Evolutionary conservation across 2,329 filamentous ascomycete genomes (phyloP).

Genomic region (Ophiosphaerella narmari): DNA sequence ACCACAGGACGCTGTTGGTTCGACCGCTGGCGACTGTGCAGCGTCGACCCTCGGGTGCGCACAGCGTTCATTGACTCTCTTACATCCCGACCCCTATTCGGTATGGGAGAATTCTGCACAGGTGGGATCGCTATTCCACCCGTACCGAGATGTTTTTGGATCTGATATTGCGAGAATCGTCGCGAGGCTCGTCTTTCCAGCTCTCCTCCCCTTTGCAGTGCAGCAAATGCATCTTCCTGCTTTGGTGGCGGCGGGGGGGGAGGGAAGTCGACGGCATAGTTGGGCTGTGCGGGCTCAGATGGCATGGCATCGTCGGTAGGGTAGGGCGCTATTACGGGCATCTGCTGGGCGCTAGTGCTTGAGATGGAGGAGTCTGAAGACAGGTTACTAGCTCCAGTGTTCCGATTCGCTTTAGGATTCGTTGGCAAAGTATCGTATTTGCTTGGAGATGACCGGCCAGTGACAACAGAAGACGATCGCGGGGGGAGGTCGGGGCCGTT

Average conservation of each 20-base stretch:
- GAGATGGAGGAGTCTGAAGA: constrained; percentile 65
- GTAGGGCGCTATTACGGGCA: constrained; percentile 75
- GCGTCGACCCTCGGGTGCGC: constrained; percentile 61
- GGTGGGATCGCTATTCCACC: constrained; percentile 85
- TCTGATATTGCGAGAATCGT: constrained; percentile 94
- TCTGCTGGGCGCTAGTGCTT: constrained; percentile 76
- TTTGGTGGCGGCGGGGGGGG: constrained; percentile 81
- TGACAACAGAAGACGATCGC: constrained; percentile 51
- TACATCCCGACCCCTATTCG: constrained; percentile 82
- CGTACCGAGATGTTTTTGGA: constrained; percentile 88
- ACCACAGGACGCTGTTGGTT: constrained; percentile 51
- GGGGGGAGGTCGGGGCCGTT: constrained; percentile 52
- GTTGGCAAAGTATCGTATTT: constrained; percentile 47
- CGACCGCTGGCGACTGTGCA: constrained; percentile 58
- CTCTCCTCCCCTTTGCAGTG: constrained; percentile 88
- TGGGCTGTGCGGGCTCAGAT: constrained; percentile 42
- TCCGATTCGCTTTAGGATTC: constrained; percentile 39
- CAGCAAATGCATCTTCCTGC: constrained; percentile 86
- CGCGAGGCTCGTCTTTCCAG: constrained; percentile 90
- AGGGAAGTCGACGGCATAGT: constrained; percentile 62
- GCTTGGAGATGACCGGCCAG: constrained; percentile 50
- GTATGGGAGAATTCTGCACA: constrained; percentile 76
- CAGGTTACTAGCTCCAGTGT: constrained; percentile 38
- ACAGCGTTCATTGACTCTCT: constrained; percentile 82
- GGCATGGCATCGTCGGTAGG: constrained; percentile 64